Conservation (phyloP, 2,329 filamentous ascomycete species). For the Fusarium brachygibbosum region DNA sequence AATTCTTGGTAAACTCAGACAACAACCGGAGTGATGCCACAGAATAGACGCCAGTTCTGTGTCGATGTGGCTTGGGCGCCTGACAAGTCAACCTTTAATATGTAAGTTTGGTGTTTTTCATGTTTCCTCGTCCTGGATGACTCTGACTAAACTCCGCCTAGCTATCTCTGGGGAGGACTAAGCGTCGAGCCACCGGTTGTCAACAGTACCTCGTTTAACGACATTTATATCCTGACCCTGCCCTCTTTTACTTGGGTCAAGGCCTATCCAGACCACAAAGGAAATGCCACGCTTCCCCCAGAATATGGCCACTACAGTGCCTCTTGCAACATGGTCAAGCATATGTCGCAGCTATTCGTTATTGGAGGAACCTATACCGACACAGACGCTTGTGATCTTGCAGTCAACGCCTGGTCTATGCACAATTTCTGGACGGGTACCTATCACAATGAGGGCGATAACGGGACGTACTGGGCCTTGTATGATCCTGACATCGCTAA, state of each 20-base stretch:
- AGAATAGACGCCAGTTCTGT: slow-evolving; percentile 5
- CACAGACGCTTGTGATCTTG: neutral
- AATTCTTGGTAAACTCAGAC: neutral
- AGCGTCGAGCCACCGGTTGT: neutral
- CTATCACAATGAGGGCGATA: neutral
- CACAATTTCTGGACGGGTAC: slow-evolving; percentile 18
- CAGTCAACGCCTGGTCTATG: neutral
- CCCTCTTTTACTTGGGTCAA: slow-evolving; percentile 6
- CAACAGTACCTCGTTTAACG: slow-evolving; percentile 1
- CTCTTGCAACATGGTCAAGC: slow-evolving; percentile 5
- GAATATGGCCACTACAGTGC: neutral
- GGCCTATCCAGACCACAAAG: neutral
- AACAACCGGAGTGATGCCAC: neutral
- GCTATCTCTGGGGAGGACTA: slow-evolving; percentile 1
- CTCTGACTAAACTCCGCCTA: fast-evolving
- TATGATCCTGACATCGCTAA: neutral
- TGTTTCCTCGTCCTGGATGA: neutral
- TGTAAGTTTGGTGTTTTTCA: neutral
- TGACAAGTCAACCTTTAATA: slow-evolving; percentile 5
- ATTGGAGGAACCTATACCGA: slow-evolving; percentile 8
- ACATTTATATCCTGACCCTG: slow-evolving; percentile 4
- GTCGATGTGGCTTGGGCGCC: slow-evolving; percentile 3
- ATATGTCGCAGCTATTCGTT: slow-evolving; percentile 4
- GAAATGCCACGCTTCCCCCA: neutral
- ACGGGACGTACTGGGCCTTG: neutral